phyloP scores from a whole-genome alignment of 306 rosid species.

The Casuarina equisetifolia region DNA sequence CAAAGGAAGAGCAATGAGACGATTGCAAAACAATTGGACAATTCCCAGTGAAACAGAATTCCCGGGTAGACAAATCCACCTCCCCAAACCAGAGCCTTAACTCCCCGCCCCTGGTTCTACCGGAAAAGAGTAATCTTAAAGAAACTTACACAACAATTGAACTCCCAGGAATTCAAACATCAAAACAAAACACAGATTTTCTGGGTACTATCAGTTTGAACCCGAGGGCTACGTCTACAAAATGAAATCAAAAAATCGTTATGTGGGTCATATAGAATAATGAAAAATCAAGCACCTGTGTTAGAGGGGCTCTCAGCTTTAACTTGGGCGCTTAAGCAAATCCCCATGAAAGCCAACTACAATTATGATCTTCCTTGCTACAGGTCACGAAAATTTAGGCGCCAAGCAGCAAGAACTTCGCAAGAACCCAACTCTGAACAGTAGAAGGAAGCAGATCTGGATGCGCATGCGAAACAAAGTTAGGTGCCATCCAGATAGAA shows the following conservation, averaged over 20 bases:
- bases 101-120: not conserved
- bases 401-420: constrained; percentile 8
- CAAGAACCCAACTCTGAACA: constrained; percentile 11
- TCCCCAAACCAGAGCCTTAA: not conserved
- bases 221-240: not conserved
- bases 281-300: constrained; percentile 32
- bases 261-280: not conserved
- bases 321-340: constrained; percentile 41
- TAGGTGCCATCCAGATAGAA: constrained; percentile 10
- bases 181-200: not conserved
- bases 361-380: constrained; percentile 33
- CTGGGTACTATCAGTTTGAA: not conserved
- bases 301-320: constrained; percentile 31
- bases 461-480: constrained; percentile 12
- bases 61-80: not conserved
- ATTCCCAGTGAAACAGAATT: not conserved
- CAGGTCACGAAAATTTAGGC: constrained; percentile 30
- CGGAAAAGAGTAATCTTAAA: not conserved
- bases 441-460: constrained; percentile 35
- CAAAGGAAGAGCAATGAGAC: not conserved
- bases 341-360: constrained; percentile 47
- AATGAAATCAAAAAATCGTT: not conserved
- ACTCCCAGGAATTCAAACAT: not conserved
- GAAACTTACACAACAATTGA: not conserved
- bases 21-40: not conserved